Conservation (phyloP, 495 filamentous ascomycete species). For the Hypoxylon perforatum region DNA sequence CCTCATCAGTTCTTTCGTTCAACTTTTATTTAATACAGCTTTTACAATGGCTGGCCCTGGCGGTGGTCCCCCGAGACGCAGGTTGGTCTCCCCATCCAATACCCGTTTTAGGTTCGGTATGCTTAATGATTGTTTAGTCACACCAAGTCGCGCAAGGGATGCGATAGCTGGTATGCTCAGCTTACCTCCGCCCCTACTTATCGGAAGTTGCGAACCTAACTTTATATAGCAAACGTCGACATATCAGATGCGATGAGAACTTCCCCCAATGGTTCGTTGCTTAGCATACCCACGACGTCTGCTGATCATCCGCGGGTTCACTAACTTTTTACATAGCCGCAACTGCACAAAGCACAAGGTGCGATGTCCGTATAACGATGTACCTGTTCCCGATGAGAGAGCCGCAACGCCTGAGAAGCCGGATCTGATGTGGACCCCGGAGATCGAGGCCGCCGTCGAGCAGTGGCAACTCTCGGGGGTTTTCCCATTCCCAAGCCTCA, state of each 20-base stretch:
- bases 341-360: conserved; percentile 99
- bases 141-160: conserved; percentile 97
- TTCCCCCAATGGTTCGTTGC: conserved; percentile 98
- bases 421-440: conserved; percentile 83
- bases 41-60: conserved; percentile 75
- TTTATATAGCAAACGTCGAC: conserved; percentile 77
- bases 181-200: neutral
- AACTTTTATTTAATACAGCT: conserved; percentile 39
- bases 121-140: conserved; percentile 67
- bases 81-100: conserved; percentile 46
- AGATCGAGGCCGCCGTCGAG: conserved; percentile 83
- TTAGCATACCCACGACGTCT: conserved; percentile 14
- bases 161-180: conserved; percentile 78
- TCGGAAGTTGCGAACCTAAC: conserved; percentile 42
- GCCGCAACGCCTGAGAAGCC: conserved; percentile 74
- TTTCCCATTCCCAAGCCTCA: conserved; percentile 87
- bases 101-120: conserved; percentile 1
- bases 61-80: conserved; percentile 76
- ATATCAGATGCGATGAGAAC: conserved; percentile 97
- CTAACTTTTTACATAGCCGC: conserved; percentile 69
- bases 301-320: conserved; percentile 11
- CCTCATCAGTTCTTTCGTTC: conserved; percentile 58
- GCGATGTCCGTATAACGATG: conserved; percentile 95
- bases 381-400: conserved; percentile 71
- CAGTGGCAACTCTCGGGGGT: conserved; percentile 84